Conservation (phyloP, 2,329 filamentous ascomycete genomes). For the Lachnellula willkommii region DNA sequence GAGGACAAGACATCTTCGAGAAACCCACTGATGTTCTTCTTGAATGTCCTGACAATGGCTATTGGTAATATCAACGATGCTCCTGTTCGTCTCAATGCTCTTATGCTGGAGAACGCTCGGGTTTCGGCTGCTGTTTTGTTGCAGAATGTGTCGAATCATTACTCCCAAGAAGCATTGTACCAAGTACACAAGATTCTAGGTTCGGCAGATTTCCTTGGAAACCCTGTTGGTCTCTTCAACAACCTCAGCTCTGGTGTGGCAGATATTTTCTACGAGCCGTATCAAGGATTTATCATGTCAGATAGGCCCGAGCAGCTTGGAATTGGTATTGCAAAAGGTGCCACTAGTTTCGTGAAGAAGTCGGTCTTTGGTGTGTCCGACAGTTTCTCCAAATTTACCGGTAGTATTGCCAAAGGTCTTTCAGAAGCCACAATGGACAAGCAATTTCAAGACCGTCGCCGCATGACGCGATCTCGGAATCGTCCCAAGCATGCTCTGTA, state of each 20-base stretch:
- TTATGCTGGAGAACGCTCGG: slow-evolving; percentile 91
- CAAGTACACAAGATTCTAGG: slow-evolving; percentile 97
- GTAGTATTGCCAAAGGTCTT: slow-evolving; percentile 92
- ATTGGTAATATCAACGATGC: slow-evolving; percentile 99
- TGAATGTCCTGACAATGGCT: slow-evolving; percentile 98
- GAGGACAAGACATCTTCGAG: slow-evolving; percentile 87
- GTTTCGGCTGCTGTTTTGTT: slow-evolving; percentile 80
- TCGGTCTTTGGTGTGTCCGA: slow-evolving; percentile 96
- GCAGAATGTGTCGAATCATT: slow-evolving; percentile 86
- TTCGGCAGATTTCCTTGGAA: slow-evolving; percentile 94
- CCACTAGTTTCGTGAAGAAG: slow-evolving; percentile 96
- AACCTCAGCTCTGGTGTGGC: slow-evolving; percentile 95
- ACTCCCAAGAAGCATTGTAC: slow-evolving; percentile 91
- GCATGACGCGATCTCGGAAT: slow-evolving; percentile 89
- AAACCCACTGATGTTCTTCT: slow-evolving; percentile 97
- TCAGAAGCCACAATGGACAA: slow-evolving; percentile 95
- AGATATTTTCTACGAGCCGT: slow-evolving; percentile 98
- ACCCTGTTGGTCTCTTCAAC: slow-evolving; percentile 96
- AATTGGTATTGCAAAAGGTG: slow-evolving; percentile 90
- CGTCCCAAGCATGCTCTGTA: slow-evolving; percentile 95
- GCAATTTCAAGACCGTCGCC: slow-evolving; percentile 93
- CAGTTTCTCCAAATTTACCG: slow-evolving; percentile 96
- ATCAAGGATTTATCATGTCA: slow-evolving; percentile 94
- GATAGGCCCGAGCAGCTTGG: slow-evolving; percentile 94
- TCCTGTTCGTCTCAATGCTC: slow-evolving; percentile 84